These are phyloP conservation scores for Sphaceloma murrayae DNA, from an alignment of 2,329 filamentous ascomycete species.

Conservation along the genomic window DNA sequence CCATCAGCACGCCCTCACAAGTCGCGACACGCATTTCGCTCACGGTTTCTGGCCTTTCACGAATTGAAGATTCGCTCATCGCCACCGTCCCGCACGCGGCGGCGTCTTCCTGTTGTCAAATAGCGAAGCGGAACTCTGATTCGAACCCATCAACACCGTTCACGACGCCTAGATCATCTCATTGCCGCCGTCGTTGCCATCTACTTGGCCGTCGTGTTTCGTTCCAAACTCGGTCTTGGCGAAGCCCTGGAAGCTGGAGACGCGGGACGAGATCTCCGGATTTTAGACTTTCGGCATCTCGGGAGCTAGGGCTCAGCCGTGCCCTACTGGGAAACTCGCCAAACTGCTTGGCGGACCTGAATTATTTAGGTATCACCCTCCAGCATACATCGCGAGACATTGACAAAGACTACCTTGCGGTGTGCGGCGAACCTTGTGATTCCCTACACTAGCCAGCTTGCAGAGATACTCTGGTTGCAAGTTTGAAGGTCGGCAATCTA, in stretches of 20 bases:
- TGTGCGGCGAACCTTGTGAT: no score
- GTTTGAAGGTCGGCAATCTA: no score
- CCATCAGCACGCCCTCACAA: no score
- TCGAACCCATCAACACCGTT: not conserved
- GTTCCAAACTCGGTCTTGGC: conserved; percentile 14
- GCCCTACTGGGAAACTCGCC: no score
- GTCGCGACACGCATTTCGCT: no score
- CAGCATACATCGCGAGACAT: no score
- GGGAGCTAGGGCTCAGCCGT: not conserved
- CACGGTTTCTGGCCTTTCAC: no score
- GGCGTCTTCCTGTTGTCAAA: conserved; percentile 2
- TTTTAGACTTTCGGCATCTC: conserved; percentile 5
- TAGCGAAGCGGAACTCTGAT: not conserved
- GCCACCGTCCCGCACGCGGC: not conserved
- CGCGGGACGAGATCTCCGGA: conserved; percentile 4
- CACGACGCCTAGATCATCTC: not conserved
- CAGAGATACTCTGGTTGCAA: no score
- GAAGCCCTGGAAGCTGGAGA: conserved; percentile 3
- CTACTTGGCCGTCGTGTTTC: not conserved
- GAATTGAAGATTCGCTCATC: conserved; percentile 12
- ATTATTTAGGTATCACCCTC: no score
- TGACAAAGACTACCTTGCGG: no score
- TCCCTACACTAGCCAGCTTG: no score
- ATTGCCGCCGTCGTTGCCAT: not conserved
- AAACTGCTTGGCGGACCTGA: no score